These are phyloP conservation scores for Acanthamoeba castellanii DNA, from an alignment of 208 protist genomes.

Conservation along the genomic window DNA sequence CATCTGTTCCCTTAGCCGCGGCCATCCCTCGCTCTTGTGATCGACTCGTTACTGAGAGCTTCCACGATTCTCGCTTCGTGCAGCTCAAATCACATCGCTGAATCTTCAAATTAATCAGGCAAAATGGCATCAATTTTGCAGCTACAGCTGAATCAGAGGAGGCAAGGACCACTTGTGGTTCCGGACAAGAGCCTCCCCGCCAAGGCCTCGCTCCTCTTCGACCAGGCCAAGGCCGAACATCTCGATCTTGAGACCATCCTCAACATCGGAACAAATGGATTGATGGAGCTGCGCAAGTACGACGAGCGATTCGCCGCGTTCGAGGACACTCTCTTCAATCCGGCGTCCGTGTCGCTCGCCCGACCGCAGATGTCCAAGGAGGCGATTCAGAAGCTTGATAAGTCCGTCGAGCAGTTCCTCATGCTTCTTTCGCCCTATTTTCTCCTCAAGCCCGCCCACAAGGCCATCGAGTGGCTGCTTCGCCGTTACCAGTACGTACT, in stretches of 20 bases:
- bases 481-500: slow-evolving; percentile 72
- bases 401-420: slow-evolving; percentile 75
- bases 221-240: slow-evolving; percentile 69
- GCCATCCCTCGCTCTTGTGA: too few species aligned
- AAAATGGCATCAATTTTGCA: not conserved
- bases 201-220: slow-evolving; percentile 73
- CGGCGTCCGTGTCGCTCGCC: not conserved
- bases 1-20: too few species aligned
- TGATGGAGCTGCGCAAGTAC: slow-evolving; percentile 64
- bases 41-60: not conserved
- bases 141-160: slow-evolving; percentile 11
- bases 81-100: too few species aligned
- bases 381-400: slow-evolving; percentile 77
- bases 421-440: slow-evolving; percentile 78
- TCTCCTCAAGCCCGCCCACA: slow-evolving; percentile 79
- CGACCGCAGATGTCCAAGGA: slow-evolving; percentile 76
- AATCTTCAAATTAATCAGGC: not conserved
- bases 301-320: slow-evolving; percentile 71
- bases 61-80: too few species aligned
- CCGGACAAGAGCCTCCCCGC: slow-evolving; percentile 36
- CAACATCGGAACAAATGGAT: slow-evolving; percentile 67
- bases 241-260: slow-evolving; percentile 64
- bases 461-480: slow-evolving; percentile 83
- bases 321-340: slow-evolving; percentile 69
- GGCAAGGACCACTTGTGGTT: not conserved